Conservation (phyloP, 495 filamentous ascomycete species). For the Podospora comata region DNA sequence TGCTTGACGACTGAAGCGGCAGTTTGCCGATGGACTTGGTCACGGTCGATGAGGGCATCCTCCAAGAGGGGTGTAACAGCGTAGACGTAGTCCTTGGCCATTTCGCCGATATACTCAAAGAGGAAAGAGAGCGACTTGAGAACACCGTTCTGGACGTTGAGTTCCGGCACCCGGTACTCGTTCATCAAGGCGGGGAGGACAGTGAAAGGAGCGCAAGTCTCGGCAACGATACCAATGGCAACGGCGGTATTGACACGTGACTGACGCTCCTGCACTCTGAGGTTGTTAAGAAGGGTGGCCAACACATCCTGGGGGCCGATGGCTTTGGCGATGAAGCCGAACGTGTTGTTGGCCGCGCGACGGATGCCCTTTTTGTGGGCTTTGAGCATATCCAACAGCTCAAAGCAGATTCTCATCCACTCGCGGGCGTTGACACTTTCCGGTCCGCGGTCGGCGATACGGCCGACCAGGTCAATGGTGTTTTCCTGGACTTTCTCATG, state of each 20-base stretch:
- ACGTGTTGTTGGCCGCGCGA: conserved; percentile 98
- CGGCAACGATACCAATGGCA: conserved; percentile 98
- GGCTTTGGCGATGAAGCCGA: conserved; percentile 99
- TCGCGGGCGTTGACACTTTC: conserved; percentile 95
- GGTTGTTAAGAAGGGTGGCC: conserved; percentile 91
- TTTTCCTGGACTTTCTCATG: conserved; percentile 99
- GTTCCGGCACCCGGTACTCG: conserved; percentile 96
- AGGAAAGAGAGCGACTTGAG: conserved; percentile 96
- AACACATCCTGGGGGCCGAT: conserved; percentile 98
- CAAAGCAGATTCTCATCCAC: conserved; percentile 99
- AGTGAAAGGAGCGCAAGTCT: conserved; percentile 98
- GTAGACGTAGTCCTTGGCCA: conserved; percentile 99
- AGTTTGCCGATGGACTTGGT: conserved; percentile 97
- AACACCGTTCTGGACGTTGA: conserved; percentile 98
- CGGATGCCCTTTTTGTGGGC: conserved; percentile 99
- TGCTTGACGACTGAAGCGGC: conserved; percentile 96
- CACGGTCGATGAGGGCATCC: conserved; percentile 94
- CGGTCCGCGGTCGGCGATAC: conserved; percentile 95
- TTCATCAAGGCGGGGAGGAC: conserved; percentile 99
- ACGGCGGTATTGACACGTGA: conserved; percentile 98
- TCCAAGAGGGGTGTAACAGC: conserved; percentile 96
- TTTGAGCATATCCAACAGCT: conserved; percentile 98
- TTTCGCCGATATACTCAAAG: conserved; percentile 98
- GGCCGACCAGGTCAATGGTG: conserved; percentile 97
- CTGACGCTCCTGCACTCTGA: conserved; percentile 95